A percentile compares a stretch with the other conserved stretches of the same genome.
phyloP scores from a whole-genome alignment of 1,284 basidiomycete species.

The Rhizoctonia solani region DNA sequence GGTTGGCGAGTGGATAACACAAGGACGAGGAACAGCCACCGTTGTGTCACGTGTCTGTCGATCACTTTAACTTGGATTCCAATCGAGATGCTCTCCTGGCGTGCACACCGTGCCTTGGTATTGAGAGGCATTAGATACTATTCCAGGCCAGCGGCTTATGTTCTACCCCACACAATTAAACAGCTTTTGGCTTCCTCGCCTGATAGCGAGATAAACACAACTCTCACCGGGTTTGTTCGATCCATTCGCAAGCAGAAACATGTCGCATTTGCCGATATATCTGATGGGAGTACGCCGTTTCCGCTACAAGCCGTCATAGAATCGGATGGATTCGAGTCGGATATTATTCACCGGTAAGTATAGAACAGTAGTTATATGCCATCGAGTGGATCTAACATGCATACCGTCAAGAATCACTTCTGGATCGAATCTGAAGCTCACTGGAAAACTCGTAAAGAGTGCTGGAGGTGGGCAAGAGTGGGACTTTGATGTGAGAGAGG shows the following conservation, averaged over 20 bases:
- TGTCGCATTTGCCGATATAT: slow-evolving; percentile 79
- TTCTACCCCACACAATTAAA: slow-evolving; percentile 37
- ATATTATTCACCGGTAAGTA: slow-evolving; percentile 43
- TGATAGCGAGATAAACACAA: slow-evolving; percentile 22
- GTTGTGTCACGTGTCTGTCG: neutral
- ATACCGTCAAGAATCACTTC: slow-evolving; percentile 56
- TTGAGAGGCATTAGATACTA: neutral
- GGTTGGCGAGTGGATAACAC: neutral
- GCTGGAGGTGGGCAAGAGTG: slow-evolving; percentile 69
- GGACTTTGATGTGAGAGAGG: slow-evolving; percentile 72
- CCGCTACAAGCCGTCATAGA: slow-evolving; percentile 77
- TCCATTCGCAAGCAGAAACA: slow-evolving; percentile 85
- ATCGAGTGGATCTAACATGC: slow-evolving; percentile 3
- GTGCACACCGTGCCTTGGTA: neutral
- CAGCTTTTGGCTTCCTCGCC: slow-evolving; percentile 37
- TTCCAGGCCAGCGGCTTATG: neutral
- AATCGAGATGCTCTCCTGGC: slow-evolving; percentile 9
- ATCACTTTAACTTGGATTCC: too few species aligned
- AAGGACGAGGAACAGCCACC: slow-evolving; percentile 15
- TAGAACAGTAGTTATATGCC: neutral
- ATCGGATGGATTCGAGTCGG: slow-evolving; percentile 39
- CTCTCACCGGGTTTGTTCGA: slow-evolving; percentile 76
- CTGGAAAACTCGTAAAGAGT: slow-evolving; percentile 67
- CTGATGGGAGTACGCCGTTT: slow-evolving; percentile 73
- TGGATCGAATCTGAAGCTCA: slow-evolving; percentile 71